Evolutionary conservation across 169 alveolate genomes (phyloP).

Genomic region (Ichthyophthirius multifiliis): DNA sequence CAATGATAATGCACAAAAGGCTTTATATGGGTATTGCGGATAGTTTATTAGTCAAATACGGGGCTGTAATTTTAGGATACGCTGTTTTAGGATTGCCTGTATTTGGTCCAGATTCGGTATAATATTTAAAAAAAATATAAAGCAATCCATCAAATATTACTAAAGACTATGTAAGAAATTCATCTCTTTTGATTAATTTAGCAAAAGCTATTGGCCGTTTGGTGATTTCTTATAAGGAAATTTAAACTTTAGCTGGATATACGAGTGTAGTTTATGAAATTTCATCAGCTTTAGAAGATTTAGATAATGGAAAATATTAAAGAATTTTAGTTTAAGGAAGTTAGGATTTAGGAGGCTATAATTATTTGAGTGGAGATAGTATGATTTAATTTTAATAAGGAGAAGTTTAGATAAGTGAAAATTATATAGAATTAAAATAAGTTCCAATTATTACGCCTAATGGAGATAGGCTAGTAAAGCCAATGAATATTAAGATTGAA

Average conservation of each 20-base stretch:
- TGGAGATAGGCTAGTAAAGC: slow-evolving; percentile 71
- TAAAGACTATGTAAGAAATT: slow-evolving; percentile 80
- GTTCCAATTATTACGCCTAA: slow-evolving; percentile 83
- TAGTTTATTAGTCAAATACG: slow-evolving; percentile 81
- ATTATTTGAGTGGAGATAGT: neutral
- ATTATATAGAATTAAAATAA: slow-evolving; percentile 58
- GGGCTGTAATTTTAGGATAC: slow-evolving; percentile 84
- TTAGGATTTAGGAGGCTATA: neutral
- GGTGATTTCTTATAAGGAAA: slow-evolving; percentile 82
- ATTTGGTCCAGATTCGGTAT: slow-evolving; percentile 64
- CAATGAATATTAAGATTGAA: slow-evolving; percentile 57
- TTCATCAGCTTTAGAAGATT: slow-evolving; percentile 71
- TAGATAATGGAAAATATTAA: slow-evolving; percentile 56
- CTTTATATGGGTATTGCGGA: slow-evolving; percentile 83
- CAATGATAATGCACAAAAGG: slow-evolving; percentile 42
- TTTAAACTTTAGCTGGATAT: slow-evolving; percentile 79
- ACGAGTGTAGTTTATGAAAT: slow-evolving; percentile 70
- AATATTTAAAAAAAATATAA: slow-evolving; percentile 45
- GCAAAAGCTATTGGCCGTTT: slow-evolving; percentile 88
- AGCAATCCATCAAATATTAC: slow-evolving; percentile 62
- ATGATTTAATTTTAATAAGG: neutral
- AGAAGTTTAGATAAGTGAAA: neutral
- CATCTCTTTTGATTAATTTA: slow-evolving; percentile 76
- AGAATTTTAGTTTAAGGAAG: neutral
- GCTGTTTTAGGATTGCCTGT: slow-evolving; percentile 84